phyloP scores from a whole-genome alignment of 2,329 filamentous ascomycete species.

The Stagonosporopsis chrysanthemi region DNA sequence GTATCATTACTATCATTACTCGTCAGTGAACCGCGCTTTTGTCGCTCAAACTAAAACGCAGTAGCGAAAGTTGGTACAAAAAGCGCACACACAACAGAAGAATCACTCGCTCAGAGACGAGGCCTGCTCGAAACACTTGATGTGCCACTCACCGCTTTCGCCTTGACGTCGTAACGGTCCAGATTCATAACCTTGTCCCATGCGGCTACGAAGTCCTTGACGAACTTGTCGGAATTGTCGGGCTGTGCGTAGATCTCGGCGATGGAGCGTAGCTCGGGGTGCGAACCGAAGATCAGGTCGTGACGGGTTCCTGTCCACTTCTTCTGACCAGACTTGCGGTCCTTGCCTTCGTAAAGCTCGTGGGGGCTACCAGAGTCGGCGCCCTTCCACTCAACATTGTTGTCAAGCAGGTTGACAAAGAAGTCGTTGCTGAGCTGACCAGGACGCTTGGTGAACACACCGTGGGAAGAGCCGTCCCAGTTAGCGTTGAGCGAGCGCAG shows the following conservation, averaged over 20 bases:
- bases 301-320: constrained; percentile 75
- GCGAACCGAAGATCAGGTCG: constrained; percentile 76
- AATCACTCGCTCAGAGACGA: constrained; percentile 31
- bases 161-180: constrained; percentile 69
- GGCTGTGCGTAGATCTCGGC: constrained; percentile 72
- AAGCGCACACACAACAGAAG: constrained; percentile 20
- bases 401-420: constrained; percentile 80
- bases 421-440: constrained; percentile 80
- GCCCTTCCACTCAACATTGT: constrained; percentile 69
- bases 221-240: constrained; percentile 69
- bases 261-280: constrained; percentile 74
- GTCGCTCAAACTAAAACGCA: constrained; percentile 6
- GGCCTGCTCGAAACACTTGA: constrained; percentile 35
- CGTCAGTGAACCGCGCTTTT: constrained; percentile 30
- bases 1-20: constrained; percentile 33
- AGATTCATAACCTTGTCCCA: constrained; percentile 80
- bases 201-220: constrained; percentile 73
- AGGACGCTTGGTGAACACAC: constrained; percentile 72
- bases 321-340: constrained; percentile 70
- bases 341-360: constrained; percentile 69
- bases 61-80: constrained; percentile 17
- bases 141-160: constrained; percentile 42
- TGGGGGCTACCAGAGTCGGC: constrained; percentile 48
- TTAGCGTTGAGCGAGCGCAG: constrained; percentile 74
- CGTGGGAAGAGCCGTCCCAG: constrained; percentile 71